Conservation (phyloP, 2,329 filamentous ascomycete species). For the Ambrosiella beaveri region DNA sequence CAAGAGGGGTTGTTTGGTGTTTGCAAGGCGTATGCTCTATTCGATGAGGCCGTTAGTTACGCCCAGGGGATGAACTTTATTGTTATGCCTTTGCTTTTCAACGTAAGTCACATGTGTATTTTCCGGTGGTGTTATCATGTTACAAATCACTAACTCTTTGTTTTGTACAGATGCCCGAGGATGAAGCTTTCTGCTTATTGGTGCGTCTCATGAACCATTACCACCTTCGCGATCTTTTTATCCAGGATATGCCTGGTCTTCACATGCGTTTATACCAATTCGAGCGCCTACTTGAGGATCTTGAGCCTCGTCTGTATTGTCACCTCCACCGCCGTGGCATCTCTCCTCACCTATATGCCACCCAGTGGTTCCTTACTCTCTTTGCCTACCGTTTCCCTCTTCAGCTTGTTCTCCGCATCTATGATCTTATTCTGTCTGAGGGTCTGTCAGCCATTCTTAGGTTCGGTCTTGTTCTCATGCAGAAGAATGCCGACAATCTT, state of each 20-base stretch:
- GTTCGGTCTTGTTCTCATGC: slow-evolving; percentile 91
- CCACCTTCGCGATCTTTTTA: slow-evolving; percentile 76
- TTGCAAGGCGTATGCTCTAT: slow-evolving; percentile 93
- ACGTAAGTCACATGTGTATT: slow-evolving; percentile 37
- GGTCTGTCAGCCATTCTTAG: slow-evolving; percentile 84
- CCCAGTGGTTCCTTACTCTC: slow-evolving; percentile 97
- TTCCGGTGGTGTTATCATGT: background rate
- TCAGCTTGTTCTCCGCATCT: slow-evolving; percentile 88
- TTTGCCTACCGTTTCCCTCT: slow-evolving; percentile 96
- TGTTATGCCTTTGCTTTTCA: slow-evolving; percentile 90
- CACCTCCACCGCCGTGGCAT: slow-evolving; percentile 80
- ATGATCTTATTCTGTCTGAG: slow-evolving; percentile 86
- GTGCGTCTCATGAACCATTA: slow-evolving; percentile 96
- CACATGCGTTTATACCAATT: slow-evolving; percentile 92
- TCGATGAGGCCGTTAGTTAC: slow-evolving; percentile 87
- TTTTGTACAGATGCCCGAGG: slow-evolving; percentile 62
- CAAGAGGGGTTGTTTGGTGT: slow-evolving; percentile 90
- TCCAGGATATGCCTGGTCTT: slow-evolving; percentile 89
- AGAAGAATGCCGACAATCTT: slow-evolving; percentile 68
- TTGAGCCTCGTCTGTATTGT: slow-evolving; percentile 86
- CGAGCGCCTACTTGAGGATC: slow-evolving; percentile 79
- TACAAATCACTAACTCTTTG: slow-evolving; percentile 7
- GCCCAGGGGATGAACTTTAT: slow-evolving; percentile 99
- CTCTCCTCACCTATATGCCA: slow-evolving; percentile 83
- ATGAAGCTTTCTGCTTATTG: slow-evolving; percentile 86